These are phyloP conservation scores for Phytopythium sindhum DNA, from an alignment of 352 stramenopile genomes.

Conservation along the genomic window DNA sequence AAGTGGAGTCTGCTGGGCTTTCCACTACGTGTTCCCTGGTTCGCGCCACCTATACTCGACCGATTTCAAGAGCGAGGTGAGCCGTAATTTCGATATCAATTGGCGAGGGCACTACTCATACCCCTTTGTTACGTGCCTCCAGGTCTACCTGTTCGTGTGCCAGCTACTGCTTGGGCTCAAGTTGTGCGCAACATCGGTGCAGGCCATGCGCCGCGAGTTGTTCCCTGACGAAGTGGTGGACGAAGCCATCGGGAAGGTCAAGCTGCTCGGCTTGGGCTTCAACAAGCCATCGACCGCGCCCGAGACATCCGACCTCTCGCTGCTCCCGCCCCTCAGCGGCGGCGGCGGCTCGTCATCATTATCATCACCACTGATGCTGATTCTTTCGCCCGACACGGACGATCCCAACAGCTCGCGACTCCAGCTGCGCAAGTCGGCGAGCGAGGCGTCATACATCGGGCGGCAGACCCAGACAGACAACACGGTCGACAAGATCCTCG, in stretches of 20 bases:
- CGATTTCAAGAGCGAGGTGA: slow-evolving; percentile 73
- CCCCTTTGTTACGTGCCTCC: not conserved
- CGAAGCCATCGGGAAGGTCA: slow-evolving; percentile 35
- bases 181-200: slow-evolving; percentile 60
- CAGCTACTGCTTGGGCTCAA: slow-evolving; percentile 68
- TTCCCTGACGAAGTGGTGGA: slow-evolving; percentile 79
- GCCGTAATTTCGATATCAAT: no score
- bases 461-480: slow-evolving; percentile 52
- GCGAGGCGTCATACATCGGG: slow-evolving; percentile 47
- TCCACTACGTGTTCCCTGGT: slow-evolving; percentile 86
- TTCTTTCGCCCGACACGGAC: not conserved
- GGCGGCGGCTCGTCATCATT: slow-evolving; percentile 6
- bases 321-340: slow-evolving; percentile 3
- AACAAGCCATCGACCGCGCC: slow-evolving; percentile 2
- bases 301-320: slow-evolving; percentile 1
- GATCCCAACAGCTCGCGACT: not conserved
- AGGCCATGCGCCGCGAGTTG: slow-evolving; percentile 58
- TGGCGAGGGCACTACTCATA: no score
- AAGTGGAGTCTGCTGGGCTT: slow-evolving; percentile 76
- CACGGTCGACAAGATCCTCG: slow-evolving; percentile 56
- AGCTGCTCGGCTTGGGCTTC: slow-evolving; percentile 13
- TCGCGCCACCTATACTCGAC: slow-evolving; percentile 82
- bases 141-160: slow-evolving; percentile 72
- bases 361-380: not conserved
- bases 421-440: slow-evolving; percentile 33